Conservation (phyloP, 2,329 filamentous ascomycete species). For the Grosmannia clavigera region DNA sequence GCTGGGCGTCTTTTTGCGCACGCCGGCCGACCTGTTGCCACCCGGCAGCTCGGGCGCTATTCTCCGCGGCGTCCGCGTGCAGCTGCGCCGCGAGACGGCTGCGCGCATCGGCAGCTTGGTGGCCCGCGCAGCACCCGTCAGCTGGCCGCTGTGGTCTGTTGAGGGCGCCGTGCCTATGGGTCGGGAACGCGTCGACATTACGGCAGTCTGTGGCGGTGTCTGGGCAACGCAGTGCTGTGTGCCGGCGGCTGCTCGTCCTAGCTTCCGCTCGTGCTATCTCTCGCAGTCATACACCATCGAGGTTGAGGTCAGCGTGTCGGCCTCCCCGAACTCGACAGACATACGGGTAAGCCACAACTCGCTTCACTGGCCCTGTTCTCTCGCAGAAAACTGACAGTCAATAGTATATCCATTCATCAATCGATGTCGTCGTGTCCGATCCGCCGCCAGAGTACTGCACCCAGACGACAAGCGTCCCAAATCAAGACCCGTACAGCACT, state of each 20-base stretch:
- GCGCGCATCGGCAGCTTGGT: background rate
- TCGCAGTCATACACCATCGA: constrained; percentile 7
- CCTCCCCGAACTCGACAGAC: background rate
- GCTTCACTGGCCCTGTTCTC: background rate
- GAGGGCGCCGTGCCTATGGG: constrained; percentile 1
- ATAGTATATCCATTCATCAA: background rate
- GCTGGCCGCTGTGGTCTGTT: constrained; percentile 5
- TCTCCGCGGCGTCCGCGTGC: constrained; percentile 1
- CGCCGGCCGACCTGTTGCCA: background rate
- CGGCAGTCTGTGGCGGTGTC: background rate
- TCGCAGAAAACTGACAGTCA: background rate
- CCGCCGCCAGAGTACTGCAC: background rate
- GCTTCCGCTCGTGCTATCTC: constrained; percentile 5
- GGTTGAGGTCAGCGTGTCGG: constrained; percentile 2
- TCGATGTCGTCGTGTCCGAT: background rate
- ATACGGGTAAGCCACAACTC: background rate
- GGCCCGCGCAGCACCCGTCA: background rate
- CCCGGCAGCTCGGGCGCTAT: background rate
- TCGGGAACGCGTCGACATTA: constrained; percentile 1
- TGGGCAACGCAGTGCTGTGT: background rate
- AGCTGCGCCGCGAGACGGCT: background rate
- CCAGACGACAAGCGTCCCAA: background rate
- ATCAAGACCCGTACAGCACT: background rate
- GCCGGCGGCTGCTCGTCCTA: background rate
- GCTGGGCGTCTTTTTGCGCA: constrained; percentile 3